Percentiles rank a stretch among this genome's conserved stretches.
Evolutionary conservation across 1,139 yeast genomes (phyloP).

Genomic region (Sugiyamaella xylanicola): DNA sequence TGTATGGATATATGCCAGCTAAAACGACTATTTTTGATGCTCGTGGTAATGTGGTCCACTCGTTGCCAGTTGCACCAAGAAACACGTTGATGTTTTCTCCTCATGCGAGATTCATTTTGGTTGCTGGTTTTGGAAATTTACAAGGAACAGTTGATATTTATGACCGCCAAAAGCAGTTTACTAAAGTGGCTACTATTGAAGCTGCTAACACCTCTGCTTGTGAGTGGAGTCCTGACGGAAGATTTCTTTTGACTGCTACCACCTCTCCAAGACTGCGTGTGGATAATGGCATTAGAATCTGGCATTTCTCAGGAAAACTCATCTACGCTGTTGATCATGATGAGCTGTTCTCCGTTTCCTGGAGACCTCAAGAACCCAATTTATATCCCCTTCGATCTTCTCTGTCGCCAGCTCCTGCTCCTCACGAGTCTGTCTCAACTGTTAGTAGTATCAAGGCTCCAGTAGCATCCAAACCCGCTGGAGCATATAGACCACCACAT

Average conservation of each 20-base stretch:
- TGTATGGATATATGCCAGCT: conserved; percentile 97
- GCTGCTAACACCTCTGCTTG: conserved; percentile 95
- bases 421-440: conserved; percentile 57
- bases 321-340: conserved; percentile 75
- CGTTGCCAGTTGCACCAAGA: conserved; percentile 84
- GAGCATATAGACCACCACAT: conserved; percentile 96
- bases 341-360: conserved; percentile 77
- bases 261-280: conserved; percentile 96
- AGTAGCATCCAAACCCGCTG: conserved; percentile 58
- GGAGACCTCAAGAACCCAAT: conserved; percentile 75
- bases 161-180: conserved; percentile 87
- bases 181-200: conserved; percentile 76
- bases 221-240: conserved; percentile 99
- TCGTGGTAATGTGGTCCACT: conserved; percentile 83
- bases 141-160: conserved; percentile 96
- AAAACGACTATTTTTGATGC: conserved; percentile 93
- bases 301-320: conserved; percentile 89
- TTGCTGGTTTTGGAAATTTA: conserved; percentile 97
- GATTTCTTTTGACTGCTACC: conserved; percentile 90
- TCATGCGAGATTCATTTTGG: conserved; percentile 85
- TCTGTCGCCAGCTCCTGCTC: conserved; percentile 60
- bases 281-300: conserved; percentile 89
- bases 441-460: conserved; percentile 33
- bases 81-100: conserved; percentile 93
- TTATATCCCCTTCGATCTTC: conserved; percentile 58